phyloP scores from a whole-genome alignment of 768 basidiomycete species.

The Lentinula boryana region DNA sequence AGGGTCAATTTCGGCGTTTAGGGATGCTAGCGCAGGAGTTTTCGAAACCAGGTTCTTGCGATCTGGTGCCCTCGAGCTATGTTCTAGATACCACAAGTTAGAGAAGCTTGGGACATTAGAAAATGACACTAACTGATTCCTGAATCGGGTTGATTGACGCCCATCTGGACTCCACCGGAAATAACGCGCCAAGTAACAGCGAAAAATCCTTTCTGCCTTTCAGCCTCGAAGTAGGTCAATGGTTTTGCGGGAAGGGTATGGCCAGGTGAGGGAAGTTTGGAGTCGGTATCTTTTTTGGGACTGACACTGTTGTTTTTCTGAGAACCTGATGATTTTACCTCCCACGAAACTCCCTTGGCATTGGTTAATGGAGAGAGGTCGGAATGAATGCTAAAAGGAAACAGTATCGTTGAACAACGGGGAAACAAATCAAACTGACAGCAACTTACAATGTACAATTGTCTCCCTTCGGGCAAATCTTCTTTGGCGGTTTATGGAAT shows the following conservation, averaged over 20 bases:
- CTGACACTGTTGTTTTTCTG: background rate
- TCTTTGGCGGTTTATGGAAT: slow-evolving; percentile 32
- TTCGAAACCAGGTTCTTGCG: background rate
- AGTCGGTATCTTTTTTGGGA: background rate
- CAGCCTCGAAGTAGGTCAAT: slow-evolving; percentile 25
- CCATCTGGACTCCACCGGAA: slow-evolving; percentile 71
- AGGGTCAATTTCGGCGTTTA: background rate
- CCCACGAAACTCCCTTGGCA: background rate
- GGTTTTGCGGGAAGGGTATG: slow-evolving; percentile 20
- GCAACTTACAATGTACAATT: slow-evolving; percentile 56
- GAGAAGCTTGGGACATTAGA: background rate
- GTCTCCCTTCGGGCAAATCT: slow-evolving; percentile 45
- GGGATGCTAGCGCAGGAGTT: background rate
- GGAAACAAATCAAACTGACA: background rate
- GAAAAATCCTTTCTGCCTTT: slow-evolving; percentile 43
- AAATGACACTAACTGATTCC: background rate
- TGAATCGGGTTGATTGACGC: slow-evolving; percentile 10
- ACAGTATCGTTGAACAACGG: background rate
- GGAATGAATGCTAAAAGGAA: slow-evolving; percentile 3
- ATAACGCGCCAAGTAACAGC: slow-evolving; percentile 75
- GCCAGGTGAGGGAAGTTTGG: background rate
- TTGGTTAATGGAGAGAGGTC: background rate
- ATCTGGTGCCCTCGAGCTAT: background rate
- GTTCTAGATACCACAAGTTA: background rate
- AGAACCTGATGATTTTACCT: background rate